phyloP scores from a whole-genome alignment of 2,329 filamentous ascomycete genomes.

The Diaporthe sp. region DNA sequence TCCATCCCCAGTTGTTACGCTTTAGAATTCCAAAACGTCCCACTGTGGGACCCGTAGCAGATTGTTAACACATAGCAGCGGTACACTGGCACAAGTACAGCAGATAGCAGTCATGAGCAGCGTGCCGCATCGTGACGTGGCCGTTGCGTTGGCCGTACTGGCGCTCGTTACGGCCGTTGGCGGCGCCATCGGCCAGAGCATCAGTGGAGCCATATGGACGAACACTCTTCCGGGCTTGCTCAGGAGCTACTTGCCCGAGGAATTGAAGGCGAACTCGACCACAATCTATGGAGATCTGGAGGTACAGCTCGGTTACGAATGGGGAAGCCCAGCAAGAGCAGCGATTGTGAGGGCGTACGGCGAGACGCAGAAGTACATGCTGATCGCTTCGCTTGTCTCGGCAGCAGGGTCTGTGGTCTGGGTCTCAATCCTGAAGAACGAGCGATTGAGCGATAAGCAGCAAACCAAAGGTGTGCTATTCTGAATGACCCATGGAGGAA shows the following conservation, averaged over 20 bases:
- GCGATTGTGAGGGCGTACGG: conserved; percentile 29
- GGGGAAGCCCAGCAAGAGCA: conserved; percentile 22
- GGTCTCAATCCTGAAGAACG: conserved; percentile 22
- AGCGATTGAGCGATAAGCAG: conserved; percentile 21
- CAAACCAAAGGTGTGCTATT: conserved; percentile 24
- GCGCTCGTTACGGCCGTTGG: conserved; percentile 18
- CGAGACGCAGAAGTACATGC: conserved; percentile 27
- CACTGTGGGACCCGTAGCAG: not conserved
- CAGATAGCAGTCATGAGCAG: conserved; percentile 14
- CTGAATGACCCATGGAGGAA: not conserved
- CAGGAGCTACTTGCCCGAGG: conserved; percentile 5
- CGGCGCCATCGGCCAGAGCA: conserved; percentile 22
- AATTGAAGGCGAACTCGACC: not conserved
- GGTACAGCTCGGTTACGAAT: conserved; percentile 14
- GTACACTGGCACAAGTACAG: not conserved
- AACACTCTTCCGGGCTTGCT: conserved; percentile 4
- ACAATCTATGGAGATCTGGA: not conserved
- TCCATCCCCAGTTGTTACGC: too few relatives aligned
- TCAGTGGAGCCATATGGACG: conserved; percentile 25
- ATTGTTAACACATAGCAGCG: not conserved
- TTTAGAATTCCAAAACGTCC: too few relatives aligned
- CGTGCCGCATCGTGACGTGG: conserved; percentile 24
- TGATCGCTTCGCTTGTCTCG: conserved; percentile 22
- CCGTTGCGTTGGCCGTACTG: conserved; percentile 4
- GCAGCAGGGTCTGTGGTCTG: conserved; percentile 11